Evolutionary conservation across 331 rosid species (phyloP).

Genomic region (Cydonia oblonga): DNA sequence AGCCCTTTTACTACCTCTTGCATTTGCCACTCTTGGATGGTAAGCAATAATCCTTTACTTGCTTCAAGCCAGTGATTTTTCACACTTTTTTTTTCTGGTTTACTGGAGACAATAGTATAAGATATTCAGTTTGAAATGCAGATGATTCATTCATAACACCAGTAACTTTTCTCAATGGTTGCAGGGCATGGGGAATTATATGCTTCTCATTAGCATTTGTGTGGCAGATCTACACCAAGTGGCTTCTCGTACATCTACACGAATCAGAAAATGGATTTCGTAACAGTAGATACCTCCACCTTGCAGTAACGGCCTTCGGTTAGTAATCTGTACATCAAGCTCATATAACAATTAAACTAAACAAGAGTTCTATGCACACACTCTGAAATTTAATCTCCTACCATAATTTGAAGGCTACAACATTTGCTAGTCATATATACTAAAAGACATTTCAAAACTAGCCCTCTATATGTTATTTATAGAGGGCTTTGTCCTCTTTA

Average conservation of each 20-base stretch:
- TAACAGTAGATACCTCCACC: slow-evolving; percentile 49
- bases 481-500: too few relatives aligned
- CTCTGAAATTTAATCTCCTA: background rate
- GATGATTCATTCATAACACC: too few relatives aligned
- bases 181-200: slow-evolving; percentile 37
- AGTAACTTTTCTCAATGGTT: background rate
- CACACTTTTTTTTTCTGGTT: too few relatives aligned
- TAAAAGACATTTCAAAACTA: too few relatives aligned
- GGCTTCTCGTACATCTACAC: slow-evolving; percentile 53
- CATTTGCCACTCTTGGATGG: slow-evolving; percentile 70
- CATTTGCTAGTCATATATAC: too few relatives aligned
- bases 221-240: slow-evolving; percentile 62
- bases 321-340: background rate
- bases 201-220: slow-evolving; percentile 37
- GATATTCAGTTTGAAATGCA: too few relatives aligned
- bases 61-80: background rate
- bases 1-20: slow-evolving; percentile 50
- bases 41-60: slow-evolving; percentile 6
- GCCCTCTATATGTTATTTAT: too few relatives aligned
- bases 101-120: too few relatives aligned
- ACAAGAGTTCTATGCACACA: background rate
- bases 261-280: slow-evolving; percentile 45
- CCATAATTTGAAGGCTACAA: too few relatives aligned
- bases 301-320: slow-evolving; percentile 61
- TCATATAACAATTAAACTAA: too few relatives aligned